These are phyloP conservation scores for Penicillium italicum DNA, from an alignment of 2,329 filamentous ascomycete species.

Conservation along the genomic window DNA sequence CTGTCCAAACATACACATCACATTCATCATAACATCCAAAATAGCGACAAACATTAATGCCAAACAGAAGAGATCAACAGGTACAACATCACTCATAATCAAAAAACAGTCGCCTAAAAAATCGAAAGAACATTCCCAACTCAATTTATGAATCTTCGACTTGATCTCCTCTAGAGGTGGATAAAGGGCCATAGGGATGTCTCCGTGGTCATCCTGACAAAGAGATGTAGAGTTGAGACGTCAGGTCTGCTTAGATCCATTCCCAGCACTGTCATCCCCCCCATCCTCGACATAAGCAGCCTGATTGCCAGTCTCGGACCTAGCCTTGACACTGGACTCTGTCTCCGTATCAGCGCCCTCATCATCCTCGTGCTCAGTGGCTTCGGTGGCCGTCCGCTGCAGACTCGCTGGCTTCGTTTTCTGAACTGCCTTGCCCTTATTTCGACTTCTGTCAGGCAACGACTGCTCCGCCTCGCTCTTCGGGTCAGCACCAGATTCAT, in stretches of 20 bases:
- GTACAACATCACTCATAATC: not conserved
- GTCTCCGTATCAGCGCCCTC: conserved; percentile 19
- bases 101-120: not conserved
- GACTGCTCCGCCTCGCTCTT: conserved; percentile 22
- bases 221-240: not conserved
- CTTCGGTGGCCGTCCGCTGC: not conserved
- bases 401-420: conserved; percentile 1
- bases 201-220: not conserved
- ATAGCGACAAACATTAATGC: not conserved
- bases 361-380: conserved; percentile 4
- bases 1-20: not conserved
- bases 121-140: not conserved
- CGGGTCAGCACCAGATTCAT: conserved; percentile 27
- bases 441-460: conserved; percentile 6
- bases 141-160: not conserved
- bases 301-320: conserved; percentile 4
- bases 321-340: conserved; percentile 10
- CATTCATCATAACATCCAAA: not conserved
- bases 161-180: not conserved
- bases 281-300: conserved; percentile 16
- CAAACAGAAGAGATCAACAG: not conserved
- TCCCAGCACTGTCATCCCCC: not conserved
- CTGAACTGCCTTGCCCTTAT: conserved; percentile 25
- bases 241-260: not conserved
- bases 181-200: not conserved